These are phyloP conservation scores for Arthromyces matolae DNA, from an alignment of 768 basidiomycete species.

Conservation along the genomic window DNA sequence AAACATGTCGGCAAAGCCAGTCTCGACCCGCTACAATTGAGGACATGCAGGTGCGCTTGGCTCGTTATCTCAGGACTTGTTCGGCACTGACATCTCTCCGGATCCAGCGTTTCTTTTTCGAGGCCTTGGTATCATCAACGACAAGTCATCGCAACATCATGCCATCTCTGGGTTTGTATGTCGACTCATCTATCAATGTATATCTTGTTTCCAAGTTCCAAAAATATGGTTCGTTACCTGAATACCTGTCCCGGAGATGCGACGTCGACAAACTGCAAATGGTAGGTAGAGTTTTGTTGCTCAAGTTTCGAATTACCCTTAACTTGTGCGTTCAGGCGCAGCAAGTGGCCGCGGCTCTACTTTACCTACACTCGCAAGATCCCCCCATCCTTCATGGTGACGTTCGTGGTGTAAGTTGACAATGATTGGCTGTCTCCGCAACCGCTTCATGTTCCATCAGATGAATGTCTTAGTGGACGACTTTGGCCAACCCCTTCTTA, in stretches of 20 bases:
- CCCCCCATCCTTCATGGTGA: slow-evolving; percentile 16
- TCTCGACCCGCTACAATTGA: not conserved
- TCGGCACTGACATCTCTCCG: not conserved
- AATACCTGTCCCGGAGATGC: slow-evolving; percentile 1
- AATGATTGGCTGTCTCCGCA: not conserved
- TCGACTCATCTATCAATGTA: not conserved
- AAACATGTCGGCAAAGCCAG: slow-evolving; percentile 5
- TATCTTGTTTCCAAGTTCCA: slow-evolving; percentile 11
- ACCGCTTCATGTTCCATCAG: not conserved
- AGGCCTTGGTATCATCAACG: slow-evolving; percentile 3
- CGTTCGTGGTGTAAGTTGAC: slow-evolving; percentile 12
- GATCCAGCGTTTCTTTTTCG: slow-evolving; percentile 13
- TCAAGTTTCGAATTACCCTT: not conserved
- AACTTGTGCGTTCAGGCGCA: slow-evolving; percentile 1
- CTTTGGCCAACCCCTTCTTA: slow-evolving; percentile 11
- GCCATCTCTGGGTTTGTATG: slow-evolving; percentile 8
- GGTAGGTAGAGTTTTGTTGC: slow-evolving; percentile 1
- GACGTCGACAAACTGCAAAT: slow-evolving; percentile 3
- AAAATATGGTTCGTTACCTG: slow-evolving; percentile 6
- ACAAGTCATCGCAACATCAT: slow-evolving; percentile 10
- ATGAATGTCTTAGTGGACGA: slow-evolving; percentile 14
- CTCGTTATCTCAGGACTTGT: not conserved
- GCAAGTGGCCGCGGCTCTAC: slow-evolving; percentile 9
- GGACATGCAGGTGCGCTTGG: not conserved
- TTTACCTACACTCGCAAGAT: slow-evolving; percentile 10